These are phyloP conservation scores for Ruellia speciosa DNA, from an alignment of 305 asterid species.

Conservation along the genomic window DNA sequence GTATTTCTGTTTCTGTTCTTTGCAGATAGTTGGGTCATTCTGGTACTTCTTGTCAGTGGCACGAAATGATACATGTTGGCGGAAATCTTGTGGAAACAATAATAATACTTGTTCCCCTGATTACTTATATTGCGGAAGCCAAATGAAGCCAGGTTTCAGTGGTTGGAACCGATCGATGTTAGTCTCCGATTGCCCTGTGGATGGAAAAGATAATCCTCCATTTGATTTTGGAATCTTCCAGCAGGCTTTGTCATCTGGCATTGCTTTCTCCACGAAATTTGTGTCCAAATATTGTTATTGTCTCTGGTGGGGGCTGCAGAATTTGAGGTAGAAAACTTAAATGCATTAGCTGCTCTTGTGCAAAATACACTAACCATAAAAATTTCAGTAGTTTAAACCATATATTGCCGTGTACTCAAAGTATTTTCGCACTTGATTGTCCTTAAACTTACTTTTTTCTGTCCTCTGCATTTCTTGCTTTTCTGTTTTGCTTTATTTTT, in stretches of 20 bases:
- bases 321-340: conserved; percentile 54
- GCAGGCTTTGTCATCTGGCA: conserved; percentile 78
- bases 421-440: conserved; percentile 2
- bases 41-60: conserved; percentile 95
- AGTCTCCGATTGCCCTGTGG: conserved; percentile 55
- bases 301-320: conserved; percentile 99
- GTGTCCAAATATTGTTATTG: conserved; percentile 82
- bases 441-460: conserved; percentile 1
- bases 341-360: background rate
- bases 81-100: conserved; percentile 57
- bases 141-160: conserved; percentile 38
- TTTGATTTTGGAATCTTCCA: conserved; percentile 91
- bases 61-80: conserved; percentile 95
- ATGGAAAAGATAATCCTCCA: conserved; percentile 44
- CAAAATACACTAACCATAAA: background rate
- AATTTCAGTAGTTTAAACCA: conserved; percentile 12
- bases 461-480: background rate
- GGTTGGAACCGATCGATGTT: conserved; percentile 56
- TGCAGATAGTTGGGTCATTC: conserved; percentile 97
- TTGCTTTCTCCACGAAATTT: conserved; percentile 69
- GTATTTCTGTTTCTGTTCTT: conserved; percentile 16
- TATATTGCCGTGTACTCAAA: background rate
- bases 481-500: background rate
- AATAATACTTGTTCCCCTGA: conserved; percentile 39
- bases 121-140: conserved; percentile 86